phyloP scores from a whole-genome alignment of 768 basidiomycete genomes.

The Cystobasidium tubakii region DNA sequence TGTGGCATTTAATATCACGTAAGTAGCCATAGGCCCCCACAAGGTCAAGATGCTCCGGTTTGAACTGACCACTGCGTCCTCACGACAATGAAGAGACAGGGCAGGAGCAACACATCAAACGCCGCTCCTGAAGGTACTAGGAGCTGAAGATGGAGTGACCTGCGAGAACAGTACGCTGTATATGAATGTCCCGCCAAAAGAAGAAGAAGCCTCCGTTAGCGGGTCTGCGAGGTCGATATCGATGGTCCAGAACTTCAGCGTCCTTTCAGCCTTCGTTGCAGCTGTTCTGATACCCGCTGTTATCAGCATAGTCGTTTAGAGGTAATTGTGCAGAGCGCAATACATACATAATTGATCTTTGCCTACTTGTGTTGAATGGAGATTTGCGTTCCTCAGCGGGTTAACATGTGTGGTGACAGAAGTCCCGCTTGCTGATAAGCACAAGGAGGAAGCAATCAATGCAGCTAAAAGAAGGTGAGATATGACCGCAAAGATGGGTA shows the following conservation, averaged over 20 bases:
- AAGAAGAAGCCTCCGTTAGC: background rate
- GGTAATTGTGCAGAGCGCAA: no score
- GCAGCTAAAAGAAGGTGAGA: no score
- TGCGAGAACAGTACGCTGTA: conserved; percentile 9
- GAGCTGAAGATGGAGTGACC: background rate
- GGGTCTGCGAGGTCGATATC: background rate
- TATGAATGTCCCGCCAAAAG: background rate
- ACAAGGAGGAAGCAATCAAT: no score
- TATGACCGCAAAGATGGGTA: no score
- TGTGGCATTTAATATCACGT: conserved; percentile 22
- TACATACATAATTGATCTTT: no score
- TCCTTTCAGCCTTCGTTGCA: background rate
- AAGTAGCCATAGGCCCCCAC: no score
- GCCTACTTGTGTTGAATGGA: no score
- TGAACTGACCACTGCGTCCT: background rate
- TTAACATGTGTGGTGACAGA: no score
- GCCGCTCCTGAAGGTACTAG: background rate
- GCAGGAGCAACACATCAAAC: conserved; percentile 9
- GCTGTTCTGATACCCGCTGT: background rate
- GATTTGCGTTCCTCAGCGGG: no score
- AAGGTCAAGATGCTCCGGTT: no score
- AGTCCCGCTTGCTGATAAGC: no score
- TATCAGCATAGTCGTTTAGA: background rate
- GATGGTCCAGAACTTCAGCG: background rate
- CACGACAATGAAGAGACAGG: background rate